Evolutionary conservation across 306 rosid genomes (phyloP).

Genomic region (Prunus fruticosa): DNA sequence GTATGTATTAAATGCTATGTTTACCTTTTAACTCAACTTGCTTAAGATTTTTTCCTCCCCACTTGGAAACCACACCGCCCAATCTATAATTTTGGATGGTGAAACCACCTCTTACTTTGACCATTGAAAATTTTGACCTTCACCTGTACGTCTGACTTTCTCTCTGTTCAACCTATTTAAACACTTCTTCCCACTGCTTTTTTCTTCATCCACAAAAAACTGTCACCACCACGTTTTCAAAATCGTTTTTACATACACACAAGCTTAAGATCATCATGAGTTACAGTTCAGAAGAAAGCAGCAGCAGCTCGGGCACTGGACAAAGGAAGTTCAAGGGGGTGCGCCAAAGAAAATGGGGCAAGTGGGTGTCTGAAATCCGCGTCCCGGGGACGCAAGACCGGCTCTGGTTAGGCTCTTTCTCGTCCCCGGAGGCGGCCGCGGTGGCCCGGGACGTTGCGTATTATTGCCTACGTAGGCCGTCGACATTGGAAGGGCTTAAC

Average conservation of each 20-base stretch:
- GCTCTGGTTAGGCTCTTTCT: conserved; percentile 76
- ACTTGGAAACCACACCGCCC: neutral
- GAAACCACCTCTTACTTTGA: conserved; percentile 22
- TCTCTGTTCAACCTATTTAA: conserved; percentile 9
- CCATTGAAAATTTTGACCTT: conserved; percentile 42
- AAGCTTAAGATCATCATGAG: conserved; percentile 29
- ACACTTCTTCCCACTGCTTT: neutral
- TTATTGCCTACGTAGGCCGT: conserved; percentile 53
- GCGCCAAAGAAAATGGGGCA: conserved; percentile 88
- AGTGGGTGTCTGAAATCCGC: conserved; percentile 88
- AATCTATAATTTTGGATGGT: neutral
- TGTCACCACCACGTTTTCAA: neutral
- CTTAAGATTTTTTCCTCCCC: neutral
- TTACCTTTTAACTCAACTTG: too few relatives aligned
- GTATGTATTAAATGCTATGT: too few relatives aligned
- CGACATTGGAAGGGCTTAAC: conserved; percentile 54
- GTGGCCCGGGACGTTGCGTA: conserved; percentile 82
- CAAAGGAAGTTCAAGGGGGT: conserved; percentile 62
- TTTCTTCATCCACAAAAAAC: neutral
- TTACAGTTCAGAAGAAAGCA: conserved; percentile 21
- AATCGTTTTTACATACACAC: neutral
- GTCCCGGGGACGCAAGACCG: conserved; percentile 69
- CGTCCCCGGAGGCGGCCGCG: conserved; percentile 71
- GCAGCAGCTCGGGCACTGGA: neutral
- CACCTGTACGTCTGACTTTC: conserved; percentile 1